A percentile compares a stretch with the other conserved stretches of the same genome.
phyloP scores from a whole-genome alignment of 495 filamentous ascomycete genomes.

The Neurospora sp. region DNA sequence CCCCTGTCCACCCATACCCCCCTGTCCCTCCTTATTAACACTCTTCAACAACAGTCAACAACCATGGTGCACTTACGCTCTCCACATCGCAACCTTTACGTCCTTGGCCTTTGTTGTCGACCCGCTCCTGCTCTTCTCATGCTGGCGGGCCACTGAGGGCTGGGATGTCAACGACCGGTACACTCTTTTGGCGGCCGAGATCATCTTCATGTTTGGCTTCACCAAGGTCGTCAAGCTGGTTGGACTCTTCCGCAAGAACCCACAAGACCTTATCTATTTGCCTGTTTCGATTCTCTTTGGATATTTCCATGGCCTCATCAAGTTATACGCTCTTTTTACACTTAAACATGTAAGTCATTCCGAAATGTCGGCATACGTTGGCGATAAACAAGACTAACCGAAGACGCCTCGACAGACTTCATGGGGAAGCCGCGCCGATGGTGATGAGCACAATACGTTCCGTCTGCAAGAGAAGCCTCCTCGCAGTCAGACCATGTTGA shows the following conservation, averaged over 20 bases:
- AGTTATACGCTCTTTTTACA: constrained; percentile 63
- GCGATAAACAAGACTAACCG: constrained; percentile 9
- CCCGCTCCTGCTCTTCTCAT: constrained; percentile 47
- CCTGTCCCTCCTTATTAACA: neutral
- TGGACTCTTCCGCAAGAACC: constrained; percentile 62
- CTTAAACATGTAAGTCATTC: constrained; percentile 51
- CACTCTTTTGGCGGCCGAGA: constrained; percentile 40
- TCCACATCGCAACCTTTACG: constrained; percentile 64
- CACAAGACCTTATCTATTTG: constrained; percentile 55
- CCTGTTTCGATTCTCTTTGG: constrained; percentile 70
- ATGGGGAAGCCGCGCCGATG: constrained; percentile 59
- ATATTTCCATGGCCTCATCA: constrained; percentile 68
- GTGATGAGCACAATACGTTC: constrained; percentile 49
- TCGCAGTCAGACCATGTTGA: constrained; percentile 37
- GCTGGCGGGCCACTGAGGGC: constrained; percentile 38
- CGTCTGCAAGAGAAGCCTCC: constrained; percentile 43
- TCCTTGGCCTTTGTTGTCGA: constrained; percentile 60
- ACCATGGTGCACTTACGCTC: constrained; percentile 66
- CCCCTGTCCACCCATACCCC: neutral
- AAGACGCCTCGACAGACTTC: constrained; percentile 40
- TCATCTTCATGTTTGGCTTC: constrained; percentile 41
- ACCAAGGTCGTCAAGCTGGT: constrained; percentile 71
- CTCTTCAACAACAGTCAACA: constrained; percentile 41
- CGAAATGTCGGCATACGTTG: neutral
- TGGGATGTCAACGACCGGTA: constrained; percentile 31